Evolutionary conservation across 768 basidiomycete genomes (phyloP).

Genomic region (Russula abietina): DNA sequence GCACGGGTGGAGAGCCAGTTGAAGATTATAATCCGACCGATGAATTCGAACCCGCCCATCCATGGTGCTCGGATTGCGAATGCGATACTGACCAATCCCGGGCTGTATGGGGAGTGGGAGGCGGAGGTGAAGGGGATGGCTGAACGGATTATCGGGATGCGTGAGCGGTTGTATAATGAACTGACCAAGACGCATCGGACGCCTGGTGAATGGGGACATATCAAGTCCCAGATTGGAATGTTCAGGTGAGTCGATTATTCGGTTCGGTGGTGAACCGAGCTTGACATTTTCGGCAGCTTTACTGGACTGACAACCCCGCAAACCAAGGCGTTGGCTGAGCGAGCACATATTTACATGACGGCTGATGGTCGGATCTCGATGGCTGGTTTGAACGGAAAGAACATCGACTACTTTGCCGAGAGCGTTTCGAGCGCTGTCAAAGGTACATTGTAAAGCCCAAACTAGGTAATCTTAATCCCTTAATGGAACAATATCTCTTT

Average conservation of each 20-base stretch:
- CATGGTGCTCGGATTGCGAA: slow-evolving; percentile 85
- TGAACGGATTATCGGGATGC: slow-evolving; percentile 88
- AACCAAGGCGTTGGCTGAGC: slow-evolving; percentile 76
- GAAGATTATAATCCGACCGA: slow-evolving; percentile 90
- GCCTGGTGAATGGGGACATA: slow-evolving; percentile 92
- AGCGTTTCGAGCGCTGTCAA: slow-evolving; percentile 78
- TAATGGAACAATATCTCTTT: neutral
- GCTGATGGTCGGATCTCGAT: slow-evolving; percentile 88
- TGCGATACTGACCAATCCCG: slow-evolving; percentile 68
- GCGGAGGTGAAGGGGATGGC: slow-evolving; percentile 94
- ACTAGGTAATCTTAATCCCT: slow-evolving; percentile 10
- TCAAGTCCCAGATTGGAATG: slow-evolving; percentile 96
- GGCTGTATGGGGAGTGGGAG: slow-evolving; percentile 84
- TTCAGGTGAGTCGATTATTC: slow-evolving; percentile 60
- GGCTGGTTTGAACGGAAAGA: slow-evolving; percentile 79
- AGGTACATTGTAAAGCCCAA: slow-evolving; percentile 52
- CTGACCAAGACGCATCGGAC: slow-evolving; percentile 77
- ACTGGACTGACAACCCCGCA: slow-evolving; percentile 78
- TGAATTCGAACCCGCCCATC: slow-evolving; percentile 97
- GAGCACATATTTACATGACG: slow-evolving; percentile 93
- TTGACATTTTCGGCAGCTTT: slow-evolving; percentile 41
- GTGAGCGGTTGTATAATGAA: slow-evolving; percentile 72
- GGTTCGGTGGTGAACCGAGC: neutral
- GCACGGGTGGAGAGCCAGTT: slow-evolving; percentile 88
- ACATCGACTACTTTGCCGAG: slow-evolving; percentile 88